phyloP scores from a whole-genome alignment of 805 yeast genomes.

The Maudiozyma serrabonitensis region DNA sequence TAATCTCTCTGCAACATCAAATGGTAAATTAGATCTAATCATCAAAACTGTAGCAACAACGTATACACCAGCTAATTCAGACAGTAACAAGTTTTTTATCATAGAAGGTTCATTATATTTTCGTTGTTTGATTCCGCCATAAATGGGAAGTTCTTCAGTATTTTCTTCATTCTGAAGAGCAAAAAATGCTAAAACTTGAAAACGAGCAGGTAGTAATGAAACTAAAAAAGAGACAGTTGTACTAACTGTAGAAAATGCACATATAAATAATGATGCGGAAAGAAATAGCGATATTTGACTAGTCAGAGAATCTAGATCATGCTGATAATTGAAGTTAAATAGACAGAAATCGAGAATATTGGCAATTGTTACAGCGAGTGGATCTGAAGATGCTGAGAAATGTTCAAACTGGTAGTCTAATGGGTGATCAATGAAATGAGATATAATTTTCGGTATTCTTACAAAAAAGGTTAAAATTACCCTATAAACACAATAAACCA shows the following conservation, averaged over 20 bases:
- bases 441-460: conserved; percentile 20
- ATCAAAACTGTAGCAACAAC: conserved; percentile 33
- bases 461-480: conserved; percentile 24
- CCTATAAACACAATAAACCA: conserved; percentile 32
- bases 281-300: conserved; percentile 38
- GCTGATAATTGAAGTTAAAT: conserved; percentile 25
- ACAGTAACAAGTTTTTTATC: conserved; percentile 32
- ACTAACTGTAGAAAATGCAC: conserved; percentile 57
- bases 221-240: conserved; percentile 48
- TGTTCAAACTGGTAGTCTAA: conserved; percentile 13
- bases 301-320: conserved; percentile 30
- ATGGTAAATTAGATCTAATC: conserved; percentile 32
- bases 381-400: conserved; percentile 24
- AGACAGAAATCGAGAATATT: conserved; percentile 27
- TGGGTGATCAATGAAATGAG: conserved; percentile 12
- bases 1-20: conserved; percentile 26
- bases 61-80: conserved; percentile 33
- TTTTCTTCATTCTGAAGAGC: conserved; percentile 16
- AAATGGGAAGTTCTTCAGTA: conserved; percentile 13
- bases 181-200: conserved; percentile 24
- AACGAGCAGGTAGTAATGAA: conserved; percentile 29
- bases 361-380: conserved; percentile 32
- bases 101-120: conserved; percentile 22
- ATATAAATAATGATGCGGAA: conserved; percentile 48
- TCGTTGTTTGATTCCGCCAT: neutral